Evolutionary conservation across 108 stramenopile species (phyloP), one percentile per base, ranked within the genome.

Genomic region (Aurantiochytrium sp.): DNA sequence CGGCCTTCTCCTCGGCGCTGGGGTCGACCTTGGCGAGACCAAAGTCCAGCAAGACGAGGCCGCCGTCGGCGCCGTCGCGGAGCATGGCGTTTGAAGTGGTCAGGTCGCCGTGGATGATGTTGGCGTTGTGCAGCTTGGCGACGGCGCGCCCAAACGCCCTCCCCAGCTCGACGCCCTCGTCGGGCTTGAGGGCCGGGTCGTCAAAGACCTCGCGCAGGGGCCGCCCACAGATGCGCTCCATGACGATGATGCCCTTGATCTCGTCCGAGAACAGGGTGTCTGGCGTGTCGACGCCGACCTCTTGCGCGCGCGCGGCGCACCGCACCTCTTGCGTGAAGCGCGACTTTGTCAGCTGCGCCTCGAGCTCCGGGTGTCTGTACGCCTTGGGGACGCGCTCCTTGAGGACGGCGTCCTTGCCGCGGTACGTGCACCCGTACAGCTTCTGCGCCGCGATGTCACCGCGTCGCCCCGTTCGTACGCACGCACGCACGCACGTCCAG

Each of bases 341-440:
- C 55, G 91, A 91, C 87, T 95, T 97, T 15, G 96, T 98, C 59
- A 99, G 93, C 41, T 92, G 91, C n/a, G 86, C 91, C 88, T 99
- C 98, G 31, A 99, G 92, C 31, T 89, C 91, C 22, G 97, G 97
- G 90, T 96, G 96, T 24, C 98, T 94, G 89, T 99, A 98, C 36
- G 93, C 90, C 92, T 99, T 99, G 37, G 95, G 88, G 81, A 98
- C 96, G 37, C 98, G 93, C 91, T 98, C 96, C 88, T 99, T 99
- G 89, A 91, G 69, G 4, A 96, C 93, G 6, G 94, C 94, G 27
- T 81, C 73, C 30, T 81, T 41, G 42, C 73, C 73, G 12, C 73
- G 45, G 45, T 27, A 81, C 10, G 21, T 81, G 42, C 50, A 52
- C 50, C 8, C 15, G 59, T 65, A 65, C 22, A 65, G 59, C 59